Evolutionary conservation across 2,329 filamentous ascomycete genomes (phyloP), one percentile per base, ranked within the genome.

Genomic region (Boeremia exigua): DNA sequence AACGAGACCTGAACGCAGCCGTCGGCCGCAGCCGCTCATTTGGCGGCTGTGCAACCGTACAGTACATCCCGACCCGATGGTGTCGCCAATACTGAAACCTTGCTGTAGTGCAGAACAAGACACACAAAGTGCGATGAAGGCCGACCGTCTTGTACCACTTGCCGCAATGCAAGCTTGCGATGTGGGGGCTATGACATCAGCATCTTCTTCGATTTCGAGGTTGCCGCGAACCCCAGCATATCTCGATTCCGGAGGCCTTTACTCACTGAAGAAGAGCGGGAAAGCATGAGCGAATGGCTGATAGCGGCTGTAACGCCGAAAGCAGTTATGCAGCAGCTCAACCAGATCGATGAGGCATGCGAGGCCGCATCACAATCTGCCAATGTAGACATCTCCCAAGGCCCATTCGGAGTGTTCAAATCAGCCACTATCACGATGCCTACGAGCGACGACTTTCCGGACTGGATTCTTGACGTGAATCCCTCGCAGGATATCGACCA

Each of bases 111-210:
- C 65, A 72, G 75, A 43, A 67, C 48, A 48, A 75, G 79, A 15
- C 79, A 80, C 60, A 67, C 76, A 32, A 81, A 80, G 65, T 81
- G 78, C 58, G 79, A 81, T 50, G 77, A 80, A 56, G 65, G 69
- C 5, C 73, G 71, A 6, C 79, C 79, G 2, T 63, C 63, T 27
- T 81, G 79, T 59, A 62, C 64, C 2, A 73, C 71, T 34, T 81
- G 79, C 53, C 33, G 57, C 23, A 66, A 71, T 12, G 63, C 75
- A 14, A 72, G 73, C 0, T 50, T 79, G 1, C 23, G 44, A 0
- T 81, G 78, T 48, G 73, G 70, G 23, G 78, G 78, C 0, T 81
- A 81, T 49, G 72, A 74, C 29, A 77, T 74, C 7, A 66, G 63
- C 34, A 68, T 78, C 29, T 74, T 76, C 62, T 79, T 78, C 50